Evolutionary conservation across 1,139 yeast species (phyloP), one percentile per base, ranked within the genome.

Genomic region (Suhomyces bolitotheri): DNA sequence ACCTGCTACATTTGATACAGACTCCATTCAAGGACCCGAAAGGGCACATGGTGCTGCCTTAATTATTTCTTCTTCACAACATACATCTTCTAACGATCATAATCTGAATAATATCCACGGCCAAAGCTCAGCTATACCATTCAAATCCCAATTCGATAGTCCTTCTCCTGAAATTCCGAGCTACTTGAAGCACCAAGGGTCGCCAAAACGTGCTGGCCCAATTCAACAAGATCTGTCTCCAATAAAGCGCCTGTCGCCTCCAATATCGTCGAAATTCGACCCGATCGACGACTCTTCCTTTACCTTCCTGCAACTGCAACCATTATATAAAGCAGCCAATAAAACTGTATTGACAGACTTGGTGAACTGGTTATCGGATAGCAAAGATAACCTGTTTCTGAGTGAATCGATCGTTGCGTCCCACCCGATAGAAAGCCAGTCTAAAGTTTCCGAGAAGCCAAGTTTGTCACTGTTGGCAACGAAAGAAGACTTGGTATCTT

Each of bases 301-400:
- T 35, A 39, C 46, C 14, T 43, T 37, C 34, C 43, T 38, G 41
- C 36, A 34, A 11, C 41, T 31, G 39, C 39, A 26, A 14, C 23
- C 29, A 10, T 25, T 21, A 10, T 19, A 20, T 4, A 33, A 16
- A 11, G 23, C 29, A 10, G 27, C 20, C 9, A 22, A 23, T 4
- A 33, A 16, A 13, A 27, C 25, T 26, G 25, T 19, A 12, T 52
- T 37, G 16, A 40, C 57, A 29, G 62, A 58, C 31, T 36, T 56
- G 22, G 40, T 39, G 11, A 53, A 55, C 24, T 60, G 65, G 65
- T 44, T 60, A 8, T 56, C 60, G 16, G 57, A 54, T 27, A 51
- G 60, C 17, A 59, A 53, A 5, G 56, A 50, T 5, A 56, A 53
- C 4, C 26, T n/a, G 27, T 29, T 16, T 11, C 8, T 2, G n/a